Percentiles rank a stretch among this genome's conserved stretches.
Conservation (phyloP, 129 eudicot species). For the Chrysanthemum lavandulifolium region DNA sequence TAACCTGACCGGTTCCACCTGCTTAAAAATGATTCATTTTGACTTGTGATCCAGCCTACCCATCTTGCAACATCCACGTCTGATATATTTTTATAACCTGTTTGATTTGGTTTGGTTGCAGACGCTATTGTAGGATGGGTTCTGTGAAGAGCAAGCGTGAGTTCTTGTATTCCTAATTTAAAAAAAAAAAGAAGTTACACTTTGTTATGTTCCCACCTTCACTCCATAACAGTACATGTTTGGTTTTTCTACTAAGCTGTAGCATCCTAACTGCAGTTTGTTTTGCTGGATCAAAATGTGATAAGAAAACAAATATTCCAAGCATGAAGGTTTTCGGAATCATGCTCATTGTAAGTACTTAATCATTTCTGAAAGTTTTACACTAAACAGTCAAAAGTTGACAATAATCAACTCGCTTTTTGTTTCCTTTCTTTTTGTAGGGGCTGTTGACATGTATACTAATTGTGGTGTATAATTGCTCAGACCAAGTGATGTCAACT, state of each 20-base stretch:
- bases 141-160: conserved; percentile 52
- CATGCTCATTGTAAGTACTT: conserved; percentile 64
- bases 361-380: background rate
- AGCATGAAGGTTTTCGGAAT: conserved; percentile 68
- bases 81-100: conserved; percentile 9
- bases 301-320: conserved; percentile 54
- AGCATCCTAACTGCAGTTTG: conserved; percentile 54
- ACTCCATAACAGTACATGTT: no score
- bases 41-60: no score
- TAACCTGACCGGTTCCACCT: no score
- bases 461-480: conserved; percentile 67
- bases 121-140: conserved; percentile 76
- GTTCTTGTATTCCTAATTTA: background rate
- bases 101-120: conserved; percentile 37
- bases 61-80: no score
- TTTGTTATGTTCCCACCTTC: no score
- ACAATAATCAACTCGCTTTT: no score
- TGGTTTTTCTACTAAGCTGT: no score
- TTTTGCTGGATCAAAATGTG: conserved; percentile 64
- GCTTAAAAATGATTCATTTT: no score
- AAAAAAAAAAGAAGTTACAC: no score
- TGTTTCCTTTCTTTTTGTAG: conserved; percentile 32
- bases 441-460: conserved; percentile 56
- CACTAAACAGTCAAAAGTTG: no score
- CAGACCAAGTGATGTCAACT: conserved; percentile 76